Base-by-base conservation (phyloP, 2,329 filamentous ascomycete genomes). In the Claviceps quebecensis region DNA sequence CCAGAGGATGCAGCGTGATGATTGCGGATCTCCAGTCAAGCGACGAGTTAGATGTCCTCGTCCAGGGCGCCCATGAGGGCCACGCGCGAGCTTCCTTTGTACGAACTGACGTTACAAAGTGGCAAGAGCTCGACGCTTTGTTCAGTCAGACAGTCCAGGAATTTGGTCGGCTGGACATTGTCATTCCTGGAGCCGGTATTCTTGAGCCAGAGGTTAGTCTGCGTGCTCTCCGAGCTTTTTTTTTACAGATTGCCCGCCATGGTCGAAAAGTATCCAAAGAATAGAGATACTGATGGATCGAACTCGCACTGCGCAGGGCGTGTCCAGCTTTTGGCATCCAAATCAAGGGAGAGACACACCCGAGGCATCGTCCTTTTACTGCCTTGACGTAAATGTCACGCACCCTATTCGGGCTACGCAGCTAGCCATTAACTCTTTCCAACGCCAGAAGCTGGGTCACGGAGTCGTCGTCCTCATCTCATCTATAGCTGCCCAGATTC, bases 11-110 rank as follows among this genome's bases (percentile, higher is more conserved):
- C 56, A 67, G 65, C 52, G 67, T 70, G 41, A 54, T 68, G 11
- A 54, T 69, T 34, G 68, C 62, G 47, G 68, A 70, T 57, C 53
- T 69, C 0, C 50, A 57, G 7, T 58, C 69, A 0, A 64, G 65
- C 0, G 60, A 63, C 1, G 65, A 67, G 55, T 62, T 66, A 23
- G 17, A 47, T 14, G 22, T 17, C 14, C 47, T 52, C n/a, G 9
- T 47, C 16, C 16, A 40, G 7, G 9, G 14, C 16, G 19, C 2
- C 22, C 13, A 38, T 2, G 36, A 40, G 13, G 52, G 61, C 36
- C 51, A 50, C 29, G 49, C 58, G 3, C 56, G 58, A 29, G 64
- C 60, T 5, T 52, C 65, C n/a, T 69, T 67, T 54, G 57, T 64
- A 29, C 57, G 60, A 54, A 67, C 65, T 11, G 65, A 70, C 55